Evolutionary conservation across 2,329 filamentous ascomycete genomes (phyloP), one percentile per base, ranked within the genome.

Genomic region (Paracamarosporium sp.): DNA sequence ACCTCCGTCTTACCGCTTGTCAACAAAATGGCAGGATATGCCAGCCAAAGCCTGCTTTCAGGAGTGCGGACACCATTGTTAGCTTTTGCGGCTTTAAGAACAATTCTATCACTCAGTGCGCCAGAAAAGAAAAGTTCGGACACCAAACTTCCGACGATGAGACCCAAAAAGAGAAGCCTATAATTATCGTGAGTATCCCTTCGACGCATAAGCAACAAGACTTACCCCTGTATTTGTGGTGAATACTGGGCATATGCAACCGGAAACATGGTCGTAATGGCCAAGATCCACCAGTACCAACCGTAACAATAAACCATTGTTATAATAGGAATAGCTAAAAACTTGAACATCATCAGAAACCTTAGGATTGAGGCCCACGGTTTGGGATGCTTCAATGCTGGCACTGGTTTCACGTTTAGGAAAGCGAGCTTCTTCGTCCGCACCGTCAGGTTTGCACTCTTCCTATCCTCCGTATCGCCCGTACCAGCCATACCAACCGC

Each of bases 271-370:
- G 48, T 43, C 12, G 27, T 51, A 17, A 51, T 27, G n/a, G 48
- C 28, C 13, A 51, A 5, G n/a, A 51, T 41, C 25, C 24, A 51
- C 48, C 48, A 51, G n/a, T 51, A 51, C 48, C 48, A 51, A 22
- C 35, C 48, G n/a, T 51, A 51, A 13, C 48, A 51, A 9, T 28
- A 51, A 1, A 31, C 48, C 35, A 51, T 51, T 4, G 48, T 51
- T 3, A 28, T 33, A 12, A 41, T 24, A 7, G 48, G 24, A 13
- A 51, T 27, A 15, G 25, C 36, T 11, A 40, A 2, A 24, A 51
- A 51, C 17, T 51, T 51, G 25, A 51, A 40, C 48, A 51, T 31
- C 48, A 51, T 41, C 36, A 51, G 11, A 17, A 51, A 51, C 36
- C 48, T 40, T 9, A 51, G n/a, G n/a, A 51, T 15, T 9, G 48